These are phyloP conservation scores for Chaetomium tenue DNA, from an alignment of 495 filamentous ascomycete species.

Conservation along the genomic window DNA sequence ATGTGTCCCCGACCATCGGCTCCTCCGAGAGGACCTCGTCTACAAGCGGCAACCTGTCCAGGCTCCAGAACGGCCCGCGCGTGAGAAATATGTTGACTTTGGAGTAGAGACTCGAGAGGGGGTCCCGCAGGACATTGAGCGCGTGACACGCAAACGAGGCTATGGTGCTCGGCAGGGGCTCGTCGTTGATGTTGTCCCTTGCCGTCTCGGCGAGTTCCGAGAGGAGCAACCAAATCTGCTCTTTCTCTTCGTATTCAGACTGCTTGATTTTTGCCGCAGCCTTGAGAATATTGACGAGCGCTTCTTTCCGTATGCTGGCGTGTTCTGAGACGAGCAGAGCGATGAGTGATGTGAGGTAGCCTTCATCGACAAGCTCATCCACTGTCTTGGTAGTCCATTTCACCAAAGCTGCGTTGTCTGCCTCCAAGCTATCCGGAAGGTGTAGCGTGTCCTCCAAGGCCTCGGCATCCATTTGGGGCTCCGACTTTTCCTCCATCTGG, in stretches of 20 bases:
- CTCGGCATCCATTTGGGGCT: constrained; percentile 18
- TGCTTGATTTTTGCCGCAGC: constrained; percentile 64
- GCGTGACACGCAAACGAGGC: constrained; percentile 70
- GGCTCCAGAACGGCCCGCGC: constrained; percentile 67
- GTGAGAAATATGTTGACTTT: constrained; percentile 85
- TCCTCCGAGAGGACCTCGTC: constrained; percentile 67
- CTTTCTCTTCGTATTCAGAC: constrained; percentile 71
- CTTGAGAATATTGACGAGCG: constrained; percentile 63
- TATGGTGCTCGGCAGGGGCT: constrained; percentile 68
- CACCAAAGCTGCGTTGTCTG: constrained; percentile 58
- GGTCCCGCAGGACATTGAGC: constrained; percentile 66
- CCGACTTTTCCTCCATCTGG: neutral
- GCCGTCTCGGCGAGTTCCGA: constrained; percentile 77
- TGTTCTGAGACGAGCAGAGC: constrained; percentile 73
- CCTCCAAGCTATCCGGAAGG: constrained; percentile 38
- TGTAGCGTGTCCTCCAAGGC: constrained; percentile 37
- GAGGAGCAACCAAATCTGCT: constrained; percentile 70
- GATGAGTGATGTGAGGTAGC: constrained; percentile 62
- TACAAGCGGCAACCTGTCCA: constrained; percentile 73
- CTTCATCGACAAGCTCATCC: constrained; percentile 71
- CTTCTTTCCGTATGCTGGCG: constrained; percentile 70
- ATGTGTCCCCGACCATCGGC: constrained; percentile 69
- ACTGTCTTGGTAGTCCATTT: constrained; percentile 73
- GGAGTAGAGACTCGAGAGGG: constrained; percentile 77
- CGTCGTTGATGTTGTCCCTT: constrained; percentile 48